Base-by-base conservation (phyloP, 2,329 filamentous ascomycete species). In the Fusarium equiseti region DNA sequence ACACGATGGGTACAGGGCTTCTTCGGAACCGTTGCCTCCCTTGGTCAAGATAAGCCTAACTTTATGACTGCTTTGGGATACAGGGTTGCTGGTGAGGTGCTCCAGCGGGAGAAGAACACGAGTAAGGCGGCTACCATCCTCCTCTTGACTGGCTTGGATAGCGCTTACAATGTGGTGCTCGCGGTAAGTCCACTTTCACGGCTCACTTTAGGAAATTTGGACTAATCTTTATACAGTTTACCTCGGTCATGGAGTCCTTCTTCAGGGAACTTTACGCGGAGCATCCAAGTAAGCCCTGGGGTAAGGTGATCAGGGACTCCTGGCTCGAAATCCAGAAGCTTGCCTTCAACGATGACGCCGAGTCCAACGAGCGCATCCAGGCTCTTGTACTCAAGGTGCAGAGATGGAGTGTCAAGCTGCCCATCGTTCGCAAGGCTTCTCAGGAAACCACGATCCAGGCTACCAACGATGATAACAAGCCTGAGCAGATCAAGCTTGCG, bases 201-300 rank as follows among this genome's bases (percentile, higher is more conserved):
- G 6, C 1, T 12, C 2, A 16, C 8, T 26, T 1, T 11, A 10
- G 11, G n/a, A 8, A 24, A 2, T 26, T 6, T 4, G n/a, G 1
- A n/a, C 50, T 60, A 8, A 60, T 10, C 1, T 4, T 4, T 16
- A 16, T 2, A 8, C 1, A 60, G 58, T 60, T 60, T 32, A 56
- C 58, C 8, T 60, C 58, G 0, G 51, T 57, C 5, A 60, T 60
- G 58, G 58, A 60, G 3, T 24, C 51, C 3, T 60, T 60, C 31
- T 56, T 60, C 26, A 12, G 42, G 8, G 10, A 29, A 1, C 51
- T 60, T 20, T 60, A 60, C 10, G 8, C 26, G 4, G 8, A 32
- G 16, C 20, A 56, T 2, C 42, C 57, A 1, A 29, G 11, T 2
- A 8, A n/a, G 6, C 46, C 31, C 15, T 32, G 26, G 8, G 26